Base-by-base conservation (phyloP, 2,329 filamentous ascomycete genomes). In the Aspergillus hiratsukae region DNA sequence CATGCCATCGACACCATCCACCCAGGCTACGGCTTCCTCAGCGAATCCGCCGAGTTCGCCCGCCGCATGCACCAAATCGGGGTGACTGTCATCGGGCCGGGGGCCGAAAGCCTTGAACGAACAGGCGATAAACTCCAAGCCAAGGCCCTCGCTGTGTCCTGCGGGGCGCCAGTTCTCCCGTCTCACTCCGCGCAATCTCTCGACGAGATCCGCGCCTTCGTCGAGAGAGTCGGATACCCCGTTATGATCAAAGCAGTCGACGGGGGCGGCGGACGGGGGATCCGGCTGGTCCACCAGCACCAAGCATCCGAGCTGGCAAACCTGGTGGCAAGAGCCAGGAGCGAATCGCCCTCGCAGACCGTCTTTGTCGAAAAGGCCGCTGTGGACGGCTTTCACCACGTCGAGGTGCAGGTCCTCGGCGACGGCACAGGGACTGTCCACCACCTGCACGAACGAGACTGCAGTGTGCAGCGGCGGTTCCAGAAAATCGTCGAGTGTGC, bases 231-330 rank as follows among this genome's bases (percentile, higher is more conserved):
- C 14, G 80, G 81, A 1, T 80, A 79, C 48, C 83, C 83, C 0
- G 74, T 85, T 46, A 84, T 86, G 80, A 72, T 87, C 48, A 87
- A 87, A 64, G 84, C 84, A n/a, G 81, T 86, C 3, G 84, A 86
- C 66, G 83, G 83, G 1, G 84, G 84, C 14, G 84, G 83, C 2
- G 84, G 84, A 0, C 71, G 83, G 17, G 84, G 84, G 0, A 86
- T 87, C 48, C 76, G 84, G 5, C 71, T 86, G 0, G 78, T 85
- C 6, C 69, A 70, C 1, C 64, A 67, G 23, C 70, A 76, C 40
- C 68, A 70, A 6, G 40, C n/a, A 11, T 19, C n/a, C 0, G 76
- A 80, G 4, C 69, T 86, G 4, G 70, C 78, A 23, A 72, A 74
- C 27, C 69, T 76, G 6, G 74, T 82, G 2, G 77, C 75, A 49